Percentiles rank a stretch among this genome's conserved stretches.
Conservation (phyloP, 768 basidiomycete species). For the Pilatotrama ljubarskyi region DNA sequence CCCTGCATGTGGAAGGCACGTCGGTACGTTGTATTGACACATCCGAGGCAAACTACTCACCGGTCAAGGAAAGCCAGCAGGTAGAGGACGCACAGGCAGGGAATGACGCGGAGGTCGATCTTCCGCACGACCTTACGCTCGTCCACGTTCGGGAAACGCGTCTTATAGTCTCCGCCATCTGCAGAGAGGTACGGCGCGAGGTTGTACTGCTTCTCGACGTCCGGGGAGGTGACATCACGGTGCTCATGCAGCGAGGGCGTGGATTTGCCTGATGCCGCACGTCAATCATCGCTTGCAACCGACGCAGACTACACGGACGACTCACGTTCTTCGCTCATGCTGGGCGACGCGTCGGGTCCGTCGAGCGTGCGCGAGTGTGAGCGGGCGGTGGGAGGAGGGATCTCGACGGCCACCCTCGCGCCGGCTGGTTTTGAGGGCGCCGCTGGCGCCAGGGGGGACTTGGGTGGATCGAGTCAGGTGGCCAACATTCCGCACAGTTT, state of each 20-base stretch:
- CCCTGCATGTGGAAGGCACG: conserved; percentile 13
- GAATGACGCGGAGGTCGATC: conserved; percentile 40
- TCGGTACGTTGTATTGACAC: not conserved
- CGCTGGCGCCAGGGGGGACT: conserved; percentile 8
- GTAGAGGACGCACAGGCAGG: conserved; percentile 44
- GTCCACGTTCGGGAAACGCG: conserved; percentile 27
- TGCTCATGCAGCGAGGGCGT: conserved; percentile 5
- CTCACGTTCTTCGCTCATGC: conserved; percentile 8
- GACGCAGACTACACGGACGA: not conserved
- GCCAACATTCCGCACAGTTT: conserved; percentile 2
- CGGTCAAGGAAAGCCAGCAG: conserved; percentile 44
- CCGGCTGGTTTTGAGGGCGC: not conserved
- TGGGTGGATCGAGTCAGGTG: conserved; percentile 11
- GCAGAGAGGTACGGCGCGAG: conserved; percentile 10
- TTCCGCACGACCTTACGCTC: conserved; percentile 36
- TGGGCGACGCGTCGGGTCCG: not conserved
- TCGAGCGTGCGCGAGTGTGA: not conserved
- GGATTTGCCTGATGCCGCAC: not conserved
- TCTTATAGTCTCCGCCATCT: conserved; percentile 21
- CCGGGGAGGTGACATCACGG: conserved; percentile 2
- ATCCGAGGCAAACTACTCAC: conserved; percentile 12
- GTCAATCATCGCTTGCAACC: not conserved
- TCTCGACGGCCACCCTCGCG: not conserved
- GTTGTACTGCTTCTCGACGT: conserved; percentile 21
- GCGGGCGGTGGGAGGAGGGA: not conserved